Conservation (phyloP, 2,329 filamentous ascomycete species). For the Cladorrhinum sp. region DNA sequence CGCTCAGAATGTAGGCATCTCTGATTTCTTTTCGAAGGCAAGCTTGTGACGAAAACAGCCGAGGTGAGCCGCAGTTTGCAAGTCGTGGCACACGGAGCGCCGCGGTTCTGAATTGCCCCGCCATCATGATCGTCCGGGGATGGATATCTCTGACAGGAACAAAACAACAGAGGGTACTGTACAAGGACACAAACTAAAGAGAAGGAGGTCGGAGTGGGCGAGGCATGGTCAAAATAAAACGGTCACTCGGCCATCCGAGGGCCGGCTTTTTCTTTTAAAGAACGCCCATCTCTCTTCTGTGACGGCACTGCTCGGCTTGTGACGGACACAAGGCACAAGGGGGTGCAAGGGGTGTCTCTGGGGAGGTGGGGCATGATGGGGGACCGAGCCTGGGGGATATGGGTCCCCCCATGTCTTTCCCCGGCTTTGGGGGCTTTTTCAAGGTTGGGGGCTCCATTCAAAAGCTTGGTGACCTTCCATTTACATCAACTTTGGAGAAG, state of each 20-base stretch:
- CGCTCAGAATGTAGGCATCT: constrained; percentile 92
- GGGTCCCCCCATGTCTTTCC: constrained; percentile 4
- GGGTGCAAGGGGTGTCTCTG: constrained; percentile 2
- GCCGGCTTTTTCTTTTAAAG: constrained; percentile 16
- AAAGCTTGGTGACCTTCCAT: constrained; percentile 14
- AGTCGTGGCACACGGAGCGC: constrained; percentile 21
- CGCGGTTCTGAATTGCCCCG: constrained; percentile 18
- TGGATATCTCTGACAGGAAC: neutral
- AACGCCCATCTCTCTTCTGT: constrained; percentile 7
- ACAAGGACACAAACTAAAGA: neutral
- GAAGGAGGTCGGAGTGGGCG: neutral
- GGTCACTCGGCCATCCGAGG: constrained; percentile 14
- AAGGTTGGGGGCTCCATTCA: neutral
- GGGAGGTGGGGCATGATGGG: constrained; percentile 5
- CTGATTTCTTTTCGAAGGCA: constrained; percentile 61
- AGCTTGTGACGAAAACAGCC: constrained; percentile 28
- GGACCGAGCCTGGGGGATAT: constrained; percentile 3
- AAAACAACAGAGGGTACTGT: neutral
- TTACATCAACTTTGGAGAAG: neutral
- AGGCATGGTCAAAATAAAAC: constrained; percentile 3
- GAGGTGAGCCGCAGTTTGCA: constrained; percentile 19
- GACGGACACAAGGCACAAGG: constrained; percentile 20
- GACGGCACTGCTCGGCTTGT: constrained; percentile 28
- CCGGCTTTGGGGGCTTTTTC: neutral
- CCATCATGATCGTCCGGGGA: constrained; percentile 13